Evolutionary conservation across 2,329 filamentous ascomycete genomes (phyloP).

Genomic region (Arthrobotrys sphaeroides): DNA sequence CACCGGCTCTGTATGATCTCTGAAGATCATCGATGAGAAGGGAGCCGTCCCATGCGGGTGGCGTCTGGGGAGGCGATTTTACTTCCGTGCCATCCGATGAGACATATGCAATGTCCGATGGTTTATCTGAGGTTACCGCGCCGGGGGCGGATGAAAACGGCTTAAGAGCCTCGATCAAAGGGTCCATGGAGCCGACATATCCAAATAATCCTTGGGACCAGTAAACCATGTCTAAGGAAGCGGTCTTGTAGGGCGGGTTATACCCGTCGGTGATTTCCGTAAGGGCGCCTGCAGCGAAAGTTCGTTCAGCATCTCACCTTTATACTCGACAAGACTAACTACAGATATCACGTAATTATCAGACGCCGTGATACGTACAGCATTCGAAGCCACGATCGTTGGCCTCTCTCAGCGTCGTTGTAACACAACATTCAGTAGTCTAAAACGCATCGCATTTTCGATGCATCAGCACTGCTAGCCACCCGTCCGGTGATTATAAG

Average conservation of each 20-base stretch:
- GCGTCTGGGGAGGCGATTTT: slow-evolving; percentile 57
- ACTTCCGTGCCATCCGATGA: slow-evolving; percentile 53
- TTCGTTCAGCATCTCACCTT: neutral
- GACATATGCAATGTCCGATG: slow-evolving; percentile 52
- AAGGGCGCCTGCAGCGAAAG: slow-evolving; percentile 59
- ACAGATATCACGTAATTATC: no score
- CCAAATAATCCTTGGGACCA: slow-evolving; percentile 61
- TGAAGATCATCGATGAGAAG: slow-evolving; percentile 63
- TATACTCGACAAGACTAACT: no score
- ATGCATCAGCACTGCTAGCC: slow-evolving; percentile 38
- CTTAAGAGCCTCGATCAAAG: slow-evolving; percentile 41
- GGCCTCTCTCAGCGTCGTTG: slow-evolving; percentile 68
- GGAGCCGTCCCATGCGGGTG: slow-evolving; percentile 61
- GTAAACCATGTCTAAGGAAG: slow-evolving; percentile 60
- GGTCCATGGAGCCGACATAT: slow-evolving; percentile 57
- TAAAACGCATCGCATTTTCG: slow-evolving; percentile 10
- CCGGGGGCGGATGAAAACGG: slow-evolving; percentile 3
- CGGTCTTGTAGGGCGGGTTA: slow-evolving; percentile 60
- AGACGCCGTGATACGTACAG: slow-evolving; percentile 60
- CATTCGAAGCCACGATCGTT: slow-evolving; percentile 71
- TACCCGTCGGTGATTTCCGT: slow-evolving; percentile 61
- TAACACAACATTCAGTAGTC: slow-evolving; percentile 65
- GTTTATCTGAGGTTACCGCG: neutral
- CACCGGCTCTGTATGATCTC: slow-evolving; percentile 63
- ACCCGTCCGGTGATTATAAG: no score